Conservation (phyloP, 441 rosid species). For the Gossypium davidsonii region DNA sequence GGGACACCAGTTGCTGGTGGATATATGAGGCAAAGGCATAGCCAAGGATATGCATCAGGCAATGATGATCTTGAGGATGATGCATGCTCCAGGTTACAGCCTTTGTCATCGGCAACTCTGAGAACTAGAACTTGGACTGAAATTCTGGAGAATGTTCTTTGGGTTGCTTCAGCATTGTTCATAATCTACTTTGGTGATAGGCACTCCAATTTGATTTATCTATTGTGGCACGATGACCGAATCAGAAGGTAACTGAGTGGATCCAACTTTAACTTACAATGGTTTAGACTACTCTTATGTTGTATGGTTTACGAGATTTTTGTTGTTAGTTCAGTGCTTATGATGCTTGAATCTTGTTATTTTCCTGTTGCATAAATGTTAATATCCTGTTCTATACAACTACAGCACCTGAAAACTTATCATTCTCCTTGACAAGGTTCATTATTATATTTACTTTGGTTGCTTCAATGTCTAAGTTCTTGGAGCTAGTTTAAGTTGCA, state of each 20-base stretch:
- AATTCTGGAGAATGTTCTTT: conserved; percentile 69
- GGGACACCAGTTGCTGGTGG: conserved; percentile 92
- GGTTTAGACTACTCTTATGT: not conserved
- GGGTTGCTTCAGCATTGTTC: conserved; percentile 78
- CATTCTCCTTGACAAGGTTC: not conserved
- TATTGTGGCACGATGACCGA: conserved; percentile 67
- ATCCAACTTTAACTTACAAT: not conserved
- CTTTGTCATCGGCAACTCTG: conserved; percentile 35
- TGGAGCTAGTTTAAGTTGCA: not conserved
- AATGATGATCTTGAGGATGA: conserved; percentile 93
- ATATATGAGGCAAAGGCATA: conserved; percentile 91
- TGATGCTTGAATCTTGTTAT: not conserved
- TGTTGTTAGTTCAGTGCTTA: not conserved
- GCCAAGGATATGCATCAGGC: conserved; percentile 88
- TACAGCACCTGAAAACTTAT: not conserved
- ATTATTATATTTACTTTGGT: not conserved
- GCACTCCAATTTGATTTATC: conserved; percentile 66
- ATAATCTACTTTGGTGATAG: conserved; percentile 75
- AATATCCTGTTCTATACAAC: not conserved
- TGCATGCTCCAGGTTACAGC: conserved; percentile 73
- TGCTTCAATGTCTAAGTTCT: not conserved
- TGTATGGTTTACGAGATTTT: not conserved
- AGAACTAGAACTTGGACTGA: conserved; percentile 61
- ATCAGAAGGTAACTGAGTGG: conserved; percentile 56
- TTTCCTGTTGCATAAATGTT: not conserved